Percentiles rank a stretch among this genome's conserved stretches.
These are phyloP conservation scores for Trichophyton verrucosum DNA, from an alignment of 2,329 filamentous ascomycete species.

Conservation along the genomic window DNA sequence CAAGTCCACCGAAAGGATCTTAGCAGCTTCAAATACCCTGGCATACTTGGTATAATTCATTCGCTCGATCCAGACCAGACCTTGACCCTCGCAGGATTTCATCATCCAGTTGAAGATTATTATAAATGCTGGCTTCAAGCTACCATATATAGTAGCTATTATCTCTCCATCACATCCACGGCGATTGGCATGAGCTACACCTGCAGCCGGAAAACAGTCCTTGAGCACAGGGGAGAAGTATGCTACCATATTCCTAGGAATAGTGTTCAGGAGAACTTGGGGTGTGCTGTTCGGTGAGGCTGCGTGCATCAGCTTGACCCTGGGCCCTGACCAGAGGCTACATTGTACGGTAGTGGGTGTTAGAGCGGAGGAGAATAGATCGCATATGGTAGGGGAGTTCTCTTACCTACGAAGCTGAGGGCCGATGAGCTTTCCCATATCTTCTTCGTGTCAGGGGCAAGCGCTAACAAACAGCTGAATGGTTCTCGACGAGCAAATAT, in stretches of 20 bases:
- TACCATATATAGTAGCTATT: conserved; percentile 10
- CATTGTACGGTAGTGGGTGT: not conserved
- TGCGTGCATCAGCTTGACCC: conserved; percentile 10
- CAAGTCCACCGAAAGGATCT: conserved; percentile 3
- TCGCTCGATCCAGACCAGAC: conserved; percentile 8
- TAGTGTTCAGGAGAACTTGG: conserved; percentile 5
- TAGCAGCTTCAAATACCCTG: conserved; percentile 12
- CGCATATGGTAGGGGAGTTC: not conserved
- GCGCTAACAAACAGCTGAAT: not conserved
- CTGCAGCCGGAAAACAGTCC: conserved; percentile 10
- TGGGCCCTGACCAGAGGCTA: conserved; percentile 10
- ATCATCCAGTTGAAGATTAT: conserved; percentile 13
- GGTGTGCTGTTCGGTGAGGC: conserved; percentile 4
- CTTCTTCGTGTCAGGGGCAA: not conserved
- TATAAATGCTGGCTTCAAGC: conserved; percentile 6
- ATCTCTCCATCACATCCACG: conserved; percentile 10
- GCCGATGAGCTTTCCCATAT: not conserved
- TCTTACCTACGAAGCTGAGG: conserved; percentile 1
- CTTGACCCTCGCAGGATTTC: conserved; percentile 4
- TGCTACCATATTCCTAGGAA: conserved; percentile 8
- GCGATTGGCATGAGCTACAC: conserved; percentile 6
- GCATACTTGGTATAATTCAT: conserved; percentile 12
- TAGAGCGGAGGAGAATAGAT: not conserved
- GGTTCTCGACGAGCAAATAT: not conserved
- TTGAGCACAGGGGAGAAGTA: conserved; percentile 11